Evolutionary conservation across 805 yeast species (phyloP).

Genomic region (Blastobotrys peoriensis): DNA sequence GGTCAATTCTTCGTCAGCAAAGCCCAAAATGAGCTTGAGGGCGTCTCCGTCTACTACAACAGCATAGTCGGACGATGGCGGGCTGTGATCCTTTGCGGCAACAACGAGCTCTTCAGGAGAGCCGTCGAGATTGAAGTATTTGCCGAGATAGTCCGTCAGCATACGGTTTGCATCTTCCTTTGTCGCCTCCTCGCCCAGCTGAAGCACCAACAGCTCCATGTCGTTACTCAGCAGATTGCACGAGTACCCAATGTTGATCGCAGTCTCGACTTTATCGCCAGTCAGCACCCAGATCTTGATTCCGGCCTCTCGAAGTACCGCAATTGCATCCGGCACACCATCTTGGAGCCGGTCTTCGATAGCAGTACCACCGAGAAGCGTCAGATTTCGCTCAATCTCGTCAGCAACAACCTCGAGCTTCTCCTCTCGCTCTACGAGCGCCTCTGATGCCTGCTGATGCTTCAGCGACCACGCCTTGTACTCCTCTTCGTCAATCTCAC

Average conservation of each 20-base stretch:
- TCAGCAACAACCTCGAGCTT: constrained; percentile 48
- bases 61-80: constrained; percentile 54
- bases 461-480: constrained; percentile 46
- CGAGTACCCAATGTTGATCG: constrained; percentile 75
- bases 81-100: constrained; percentile 57
- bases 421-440: constrained; percentile 55
- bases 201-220: constrained; percentile 63
- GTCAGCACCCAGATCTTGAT: constrained; percentile 79
- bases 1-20: constrained; percentile 25
- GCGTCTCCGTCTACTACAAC: constrained; percentile 69
- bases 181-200: constrained; percentile 27
- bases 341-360: constrained; percentile 74
- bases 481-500: constrained; percentile 37
- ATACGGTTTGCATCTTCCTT: constrained; percentile 24
- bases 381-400: constrained; percentile 52
- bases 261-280: constrained; percentile 79
- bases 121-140: constrained; percentile 43
- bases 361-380: constrained; percentile 70
- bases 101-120: constrained; percentile 38
- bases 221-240: constrained; percentile 62
- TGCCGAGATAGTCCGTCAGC: constrained; percentile 42
- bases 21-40: constrained; percentile 39
- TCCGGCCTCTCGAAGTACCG: constrained; percentile 61
- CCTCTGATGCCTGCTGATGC: constrained; percentile 46
- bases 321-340: constrained; percentile 72